Conservation (phyloP, 805 yeast genomes). For the Peterozyma toletana region DNA sequence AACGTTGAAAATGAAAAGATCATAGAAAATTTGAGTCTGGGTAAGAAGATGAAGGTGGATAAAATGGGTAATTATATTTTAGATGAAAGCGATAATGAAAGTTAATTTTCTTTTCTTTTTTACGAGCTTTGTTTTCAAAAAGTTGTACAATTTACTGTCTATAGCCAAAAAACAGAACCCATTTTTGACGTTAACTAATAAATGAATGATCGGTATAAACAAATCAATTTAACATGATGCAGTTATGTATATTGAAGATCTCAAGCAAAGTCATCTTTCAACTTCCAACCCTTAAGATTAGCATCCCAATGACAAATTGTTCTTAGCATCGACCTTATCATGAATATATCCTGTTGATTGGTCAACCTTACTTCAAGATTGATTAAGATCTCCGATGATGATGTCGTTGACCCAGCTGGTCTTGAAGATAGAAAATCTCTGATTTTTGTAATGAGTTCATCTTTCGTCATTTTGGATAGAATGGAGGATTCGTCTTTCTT, state of each 20-base stretch:
- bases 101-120: too few species aligned
- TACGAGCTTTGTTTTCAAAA: too few species aligned
- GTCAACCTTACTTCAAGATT: constrained; percentile 24
- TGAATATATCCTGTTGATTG: constrained; percentile 47
- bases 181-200: too few species aligned
- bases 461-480: constrained; percentile 1
- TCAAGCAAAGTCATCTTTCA: constrained; percentile 43
- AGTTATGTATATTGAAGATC: too few species aligned
- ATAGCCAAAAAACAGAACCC: too few species aligned
- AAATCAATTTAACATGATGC: too few species aligned
- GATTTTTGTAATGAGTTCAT: constrained; percentile 13
- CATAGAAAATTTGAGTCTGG: constrained; percentile 60
- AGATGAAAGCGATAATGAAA: constrained; percentile 26
- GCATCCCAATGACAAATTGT: constrained; percentile 64
- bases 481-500: not conserved
- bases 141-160: too few species aligned
- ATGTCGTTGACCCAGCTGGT: constrained; percentile 20
- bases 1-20: constrained; percentile 42
- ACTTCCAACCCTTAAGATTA: constrained; percentile 52
- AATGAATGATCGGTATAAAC: too few species aligned
- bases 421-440: constrained; percentile 20
- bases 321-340: constrained; percentile 61
- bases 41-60: constrained; percentile 70
- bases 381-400: constrained; percentile 21
- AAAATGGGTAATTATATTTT: constrained; percentile 75